A percentile compares a stretch with the other conserved stretches of the same genome.
These are phyloP conservation scores for Umbilicaria muhlenbergii DNA, from an alignment of 495 filamentous ascomycete genomes.

Conservation along the genomic window DNA sequence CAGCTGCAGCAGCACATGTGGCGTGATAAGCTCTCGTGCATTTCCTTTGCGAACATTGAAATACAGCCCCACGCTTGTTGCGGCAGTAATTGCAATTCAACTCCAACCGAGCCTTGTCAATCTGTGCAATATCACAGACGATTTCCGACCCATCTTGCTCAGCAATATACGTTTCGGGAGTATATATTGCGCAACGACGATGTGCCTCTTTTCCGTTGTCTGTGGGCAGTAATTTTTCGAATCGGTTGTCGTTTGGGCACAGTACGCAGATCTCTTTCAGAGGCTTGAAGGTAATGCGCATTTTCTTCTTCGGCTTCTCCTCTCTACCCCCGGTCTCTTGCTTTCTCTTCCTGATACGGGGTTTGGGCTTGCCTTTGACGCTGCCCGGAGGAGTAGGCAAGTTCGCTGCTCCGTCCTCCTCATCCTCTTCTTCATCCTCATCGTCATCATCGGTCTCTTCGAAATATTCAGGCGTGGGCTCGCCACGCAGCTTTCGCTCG, in stretches of 20 bases:
- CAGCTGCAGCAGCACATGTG: conserved; percentile 81
- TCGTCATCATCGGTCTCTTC: conserved; percentile 62
- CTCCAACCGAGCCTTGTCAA: conserved; percentile 75
- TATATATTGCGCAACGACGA: conserved; percentile 76
- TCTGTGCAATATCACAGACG: conserved; percentile 59
- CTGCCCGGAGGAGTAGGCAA: conserved; percentile 71
- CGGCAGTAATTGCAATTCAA: conserved; percentile 92
- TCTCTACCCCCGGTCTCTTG: conserved; percentile 30
- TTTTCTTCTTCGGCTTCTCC: conserved; percentile 54
- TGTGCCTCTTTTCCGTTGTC: conserved; percentile 82
- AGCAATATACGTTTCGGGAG: conserved; percentile 77
- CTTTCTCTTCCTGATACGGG: conserved; percentile 43
- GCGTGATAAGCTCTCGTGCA: conserved; percentile 90
- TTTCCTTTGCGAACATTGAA: conserved; percentile 93
- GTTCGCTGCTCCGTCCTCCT: conserved; percentile 42
- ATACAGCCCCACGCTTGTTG: conserved; percentile 82
- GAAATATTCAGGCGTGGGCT: conserved; percentile 77
- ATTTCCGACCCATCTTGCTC: conserved; percentile 54
- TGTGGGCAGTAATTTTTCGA: conserved; percentile 69
- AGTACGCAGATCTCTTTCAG: conserved; percentile 77
- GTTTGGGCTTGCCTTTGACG: conserved; percentile 42
- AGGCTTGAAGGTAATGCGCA: conserved; percentile 53
- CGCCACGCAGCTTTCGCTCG: conserved; percentile 82
- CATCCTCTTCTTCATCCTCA: conserved; percentile 51
- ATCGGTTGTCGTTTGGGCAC: conserved; percentile 83